These are phyloP conservation scores for Phyllostachys edulis DNA, from an alignment of 176 grass and related monocot species.

Conservation along the genomic window DNA sequence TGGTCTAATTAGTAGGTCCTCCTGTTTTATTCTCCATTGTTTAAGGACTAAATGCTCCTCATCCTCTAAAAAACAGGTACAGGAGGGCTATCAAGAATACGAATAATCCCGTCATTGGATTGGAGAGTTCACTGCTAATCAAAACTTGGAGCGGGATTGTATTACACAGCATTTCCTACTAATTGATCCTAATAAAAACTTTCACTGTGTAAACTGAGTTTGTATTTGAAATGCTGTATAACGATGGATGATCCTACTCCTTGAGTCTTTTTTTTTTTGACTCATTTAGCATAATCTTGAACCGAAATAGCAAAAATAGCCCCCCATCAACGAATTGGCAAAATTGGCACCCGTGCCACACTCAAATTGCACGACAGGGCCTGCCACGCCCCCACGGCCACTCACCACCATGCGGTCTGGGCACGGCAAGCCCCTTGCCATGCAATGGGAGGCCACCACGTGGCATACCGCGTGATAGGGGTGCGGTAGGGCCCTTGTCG, in stretches of 20 bases:
- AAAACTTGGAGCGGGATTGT: not conserved
- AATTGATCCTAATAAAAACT: not conserved
- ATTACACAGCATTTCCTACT: not conserved
- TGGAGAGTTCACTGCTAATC: not conserved
- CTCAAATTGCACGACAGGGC: too few species aligned
- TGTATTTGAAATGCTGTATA: not conserved
- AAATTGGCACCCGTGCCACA: too few species aligned
- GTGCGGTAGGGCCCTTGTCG: too few species aligned
- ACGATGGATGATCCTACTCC: not conserved
- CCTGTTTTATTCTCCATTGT: not conserved
- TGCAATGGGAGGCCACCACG: too few species aligned
- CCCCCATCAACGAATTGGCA: too few species aligned
- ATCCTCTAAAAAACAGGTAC: not conserved
- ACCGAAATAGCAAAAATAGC: too few species aligned
- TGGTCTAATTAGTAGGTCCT: slow-evolving; percentile 15
- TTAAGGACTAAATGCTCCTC: not conserved
- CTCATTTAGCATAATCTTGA: too few species aligned
- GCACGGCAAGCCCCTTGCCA: too few species aligned
- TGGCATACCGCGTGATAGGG: too few species aligned
- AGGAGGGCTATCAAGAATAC: not conserved
- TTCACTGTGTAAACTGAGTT: not conserved
- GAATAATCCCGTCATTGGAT: not conserved
- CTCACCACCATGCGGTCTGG: too few species aligned
- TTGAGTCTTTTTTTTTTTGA: not conserved
- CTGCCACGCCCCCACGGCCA: too few species aligned